Evolutionary conservation across 345 rosid species (phyloP), one percentile per base, ranked within the genome.

Genomic region (Populus simonii): DNA sequence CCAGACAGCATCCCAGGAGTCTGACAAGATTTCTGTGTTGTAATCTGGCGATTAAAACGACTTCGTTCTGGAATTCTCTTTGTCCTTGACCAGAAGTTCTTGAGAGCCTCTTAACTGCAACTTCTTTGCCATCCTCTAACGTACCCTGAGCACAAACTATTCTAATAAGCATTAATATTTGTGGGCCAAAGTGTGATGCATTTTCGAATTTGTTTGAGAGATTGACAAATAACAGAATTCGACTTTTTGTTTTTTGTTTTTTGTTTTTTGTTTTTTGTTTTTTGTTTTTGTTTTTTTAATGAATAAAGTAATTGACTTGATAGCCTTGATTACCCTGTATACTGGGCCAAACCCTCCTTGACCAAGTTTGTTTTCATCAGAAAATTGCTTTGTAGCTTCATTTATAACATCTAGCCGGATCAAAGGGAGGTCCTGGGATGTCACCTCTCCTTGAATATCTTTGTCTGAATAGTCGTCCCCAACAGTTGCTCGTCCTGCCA

Each of bases 331-430:
- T 80, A 82, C 88, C 88, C 86, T 85, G 78, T 82, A 88, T 9
- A 85, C 87, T 3, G 88, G 77, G 27, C 88, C 88, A 38, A 85
- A 88, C n/a, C 90, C 87, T 0, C 90, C 90, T 82, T 85, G 86
- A 59, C 87, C 88, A 8, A 88, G 88, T 71, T 85, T 85, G 67
- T 81, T 78, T 61, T 79, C 85, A 20, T 68, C 25, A 33, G 76
- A 66, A 41, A 85, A 84, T 31, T 80, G 23, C 1, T 77, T n/a
- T 12, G 88, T 84, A 12, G 90, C 87, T 29, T 77, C 53, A 0
- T 47, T n/a, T 27, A 80, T 18, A 0, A 68, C 22, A 31, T 67
- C 75, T 17, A 86, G 74, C 1, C 65, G 83, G 41, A 88, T 73
- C 8, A 43, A n/a, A 63, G 82, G 74, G 8, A 78, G 33, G n/a